phyloP scores from a whole-genome alignment of 2,329 filamentous ascomycete genomes.

The Cladosporium oxysporum region DNA sequence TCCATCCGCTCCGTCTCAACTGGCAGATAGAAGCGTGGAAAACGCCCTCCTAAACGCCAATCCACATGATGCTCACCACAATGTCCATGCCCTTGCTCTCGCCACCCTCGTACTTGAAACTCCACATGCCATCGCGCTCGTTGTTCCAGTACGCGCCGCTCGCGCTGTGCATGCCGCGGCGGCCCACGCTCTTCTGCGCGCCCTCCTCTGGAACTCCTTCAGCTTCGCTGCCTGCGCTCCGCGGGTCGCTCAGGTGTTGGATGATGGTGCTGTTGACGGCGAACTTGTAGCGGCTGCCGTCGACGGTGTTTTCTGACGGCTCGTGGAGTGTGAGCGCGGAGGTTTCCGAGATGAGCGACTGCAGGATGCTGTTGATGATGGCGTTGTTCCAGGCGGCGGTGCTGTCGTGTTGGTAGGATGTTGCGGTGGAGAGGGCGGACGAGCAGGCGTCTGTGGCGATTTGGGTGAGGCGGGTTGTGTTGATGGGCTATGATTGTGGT shows the following conservation, averaged over 20 bases:
- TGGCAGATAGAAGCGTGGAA: no score
- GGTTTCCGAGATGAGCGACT: slow-evolving; percentile 71
- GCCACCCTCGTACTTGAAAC: slow-evolving; percentile 73
- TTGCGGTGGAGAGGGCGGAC: slow-evolving; percentile 69
- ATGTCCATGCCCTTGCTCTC: slow-evolving; percentile 56
- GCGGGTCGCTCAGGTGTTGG: slow-evolving; percentile 78
- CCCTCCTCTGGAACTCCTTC: slow-evolving; percentile 12
- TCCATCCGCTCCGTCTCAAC: slow-evolving; percentile 67
- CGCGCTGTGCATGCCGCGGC: slow-evolving; percentile 86
- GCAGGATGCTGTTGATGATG: slow-evolving; percentile 84
- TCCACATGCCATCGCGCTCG: slow-evolving; percentile 88
- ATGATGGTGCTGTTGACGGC: slow-evolving; percentile 98
- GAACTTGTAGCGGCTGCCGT: slow-evolving; percentile 77
- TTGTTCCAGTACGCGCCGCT: slow-evolving; percentile 88
- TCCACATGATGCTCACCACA: slow-evolving; percentile 66
- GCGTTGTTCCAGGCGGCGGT: slow-evolving; percentile 86
- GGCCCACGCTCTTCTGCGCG: slow-evolving; percentile 65
- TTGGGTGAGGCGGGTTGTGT: slow-evolving; percentile 75
- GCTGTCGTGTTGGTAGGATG: slow-evolving; percentile 83
- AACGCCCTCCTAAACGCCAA: slow-evolving; percentile 56
- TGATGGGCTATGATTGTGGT: slow-evolving; percentile 62
- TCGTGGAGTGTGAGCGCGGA: slow-evolving; percentile 40
- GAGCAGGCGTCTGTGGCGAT: slow-evolving; percentile 86
- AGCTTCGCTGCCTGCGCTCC: slow-evolving; percentile 58
- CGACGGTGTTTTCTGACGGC: slow-evolving; percentile 46